Conservation (phyloP, 257 asterid genomes). For the Solanum pinnatisectum region DNA sequence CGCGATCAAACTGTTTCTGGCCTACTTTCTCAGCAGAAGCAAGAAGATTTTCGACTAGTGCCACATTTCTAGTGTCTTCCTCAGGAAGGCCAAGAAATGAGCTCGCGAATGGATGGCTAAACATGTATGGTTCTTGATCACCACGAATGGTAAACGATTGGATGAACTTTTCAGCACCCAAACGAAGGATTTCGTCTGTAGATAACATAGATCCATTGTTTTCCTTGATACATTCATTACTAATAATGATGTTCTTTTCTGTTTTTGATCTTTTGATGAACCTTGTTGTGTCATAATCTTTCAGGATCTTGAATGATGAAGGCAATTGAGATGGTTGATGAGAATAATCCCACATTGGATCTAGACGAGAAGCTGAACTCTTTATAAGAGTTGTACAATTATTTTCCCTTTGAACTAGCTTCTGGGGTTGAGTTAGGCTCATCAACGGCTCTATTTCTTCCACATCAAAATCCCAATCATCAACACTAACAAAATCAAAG, state of each 20-base stretch:
- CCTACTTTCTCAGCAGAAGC: constrained; percentile 43
- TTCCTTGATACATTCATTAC: not conserved
- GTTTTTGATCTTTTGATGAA: constrained; percentile 28
- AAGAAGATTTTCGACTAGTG: constrained; percentile 40
- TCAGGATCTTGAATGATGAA: constrained; percentile 29
- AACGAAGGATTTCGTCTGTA: constrained; percentile 19
- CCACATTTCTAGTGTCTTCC: constrained; percentile 27
- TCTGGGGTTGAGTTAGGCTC: not conserved
- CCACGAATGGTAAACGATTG: constrained; percentile 9
- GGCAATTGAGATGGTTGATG: constrained; percentile 1
- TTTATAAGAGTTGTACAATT: not conserved
- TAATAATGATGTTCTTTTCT: not conserved
- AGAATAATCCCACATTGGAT: not conserved
- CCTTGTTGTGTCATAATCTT: constrained; percentile 26
- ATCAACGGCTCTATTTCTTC: not conserved
- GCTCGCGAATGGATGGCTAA: constrained; percentile 13
- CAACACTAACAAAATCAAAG: constrained; percentile 3
- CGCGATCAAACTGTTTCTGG: constrained; percentile 21
- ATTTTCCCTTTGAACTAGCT: not conserved
- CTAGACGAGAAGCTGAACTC: not conserved
- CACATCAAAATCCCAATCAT: constrained; percentile 10
- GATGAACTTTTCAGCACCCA: constrained; percentile 51
- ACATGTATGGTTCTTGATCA: constrained; percentile 7
- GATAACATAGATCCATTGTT: constrained; percentile 2
- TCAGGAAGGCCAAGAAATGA: not conserved